Evolutionary conservation across 1,284 basidiomycete species (phyloP).

Genomic region (Moesziomyces antarcticus): DNA sequence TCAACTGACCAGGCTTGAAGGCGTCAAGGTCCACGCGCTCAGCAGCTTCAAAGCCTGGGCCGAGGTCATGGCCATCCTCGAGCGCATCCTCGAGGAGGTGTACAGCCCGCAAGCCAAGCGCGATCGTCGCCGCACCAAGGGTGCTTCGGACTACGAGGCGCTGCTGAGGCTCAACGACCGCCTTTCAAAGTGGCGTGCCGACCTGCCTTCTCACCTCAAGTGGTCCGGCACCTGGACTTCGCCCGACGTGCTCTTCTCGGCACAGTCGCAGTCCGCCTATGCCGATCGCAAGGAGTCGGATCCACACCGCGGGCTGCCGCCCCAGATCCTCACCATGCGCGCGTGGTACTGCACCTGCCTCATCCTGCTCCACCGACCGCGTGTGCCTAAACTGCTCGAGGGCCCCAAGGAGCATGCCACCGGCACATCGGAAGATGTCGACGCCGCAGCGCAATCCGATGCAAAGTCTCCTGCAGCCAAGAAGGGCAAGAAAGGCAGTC

Average conservation of each 20-base stretch:
- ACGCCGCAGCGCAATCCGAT: background rate
- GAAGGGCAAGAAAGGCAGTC: constrained; percentile 4
- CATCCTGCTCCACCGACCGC: constrained; percentile 45
- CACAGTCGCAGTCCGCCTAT: background rate
- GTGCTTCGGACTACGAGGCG: constrained; percentile 35
- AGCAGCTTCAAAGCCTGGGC: constrained; percentile 50
- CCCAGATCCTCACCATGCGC: constrained; percentile 47
- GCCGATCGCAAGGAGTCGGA: constrained; percentile 23
- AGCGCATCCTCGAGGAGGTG: constrained; percentile 46
- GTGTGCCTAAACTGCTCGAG: constrained; percentile 37
- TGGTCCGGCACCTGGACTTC: constrained; percentile 44
- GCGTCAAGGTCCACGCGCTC: constrained; percentile 47
- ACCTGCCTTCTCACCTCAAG: constrained; percentile 35
- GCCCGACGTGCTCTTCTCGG: constrained; percentile 12
- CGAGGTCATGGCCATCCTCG: constrained; percentile 51
- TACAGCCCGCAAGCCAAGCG: constrained; percentile 49
- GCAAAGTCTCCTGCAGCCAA: background rate
- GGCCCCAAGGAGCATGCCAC: constrained; percentile 5
- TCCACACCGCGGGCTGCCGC: constrained; percentile 37
- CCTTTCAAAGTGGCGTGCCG: constrained; percentile 25
- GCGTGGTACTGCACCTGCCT: constrained; percentile 55
- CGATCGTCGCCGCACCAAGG: constrained; percentile 30
- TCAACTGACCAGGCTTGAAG: constrained; percentile 25
- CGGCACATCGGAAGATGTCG: constrained; percentile 2
- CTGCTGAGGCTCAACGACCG: constrained; percentile 25